A percentile compares a stretch with the other conserved stretches of the same genome.
Evolutionary conservation across 805 yeast species (phyloP).

Genomic region (Kluyveromyces starmeri): DNA sequence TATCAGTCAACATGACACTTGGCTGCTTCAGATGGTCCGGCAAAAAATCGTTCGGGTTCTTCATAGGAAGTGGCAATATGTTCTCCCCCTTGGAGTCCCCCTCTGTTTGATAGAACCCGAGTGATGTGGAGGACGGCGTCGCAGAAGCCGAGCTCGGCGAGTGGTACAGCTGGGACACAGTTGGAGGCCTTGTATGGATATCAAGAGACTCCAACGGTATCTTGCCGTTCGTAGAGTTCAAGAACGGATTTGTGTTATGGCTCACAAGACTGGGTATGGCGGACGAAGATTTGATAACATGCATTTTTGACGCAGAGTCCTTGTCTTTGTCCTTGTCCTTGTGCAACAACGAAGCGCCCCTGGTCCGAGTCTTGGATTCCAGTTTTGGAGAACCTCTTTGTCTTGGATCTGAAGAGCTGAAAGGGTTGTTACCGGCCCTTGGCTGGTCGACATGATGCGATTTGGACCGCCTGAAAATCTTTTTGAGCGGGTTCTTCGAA

Average conservation of each 20-base stretch:
- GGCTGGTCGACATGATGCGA: slow-evolving; percentile 8
- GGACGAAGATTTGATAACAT: slow-evolving; percentile 14
- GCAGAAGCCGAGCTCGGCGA: slow-evolving; percentile 5
- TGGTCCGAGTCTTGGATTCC: slow-evolving; percentile 10
- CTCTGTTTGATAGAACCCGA: slow-evolving; percentile 25
- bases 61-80: slow-evolving; percentile 50
- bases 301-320: slow-evolving; percentile 1
- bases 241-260: slow-evolving; percentile 26
- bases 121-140: slow-evolving; percentile 3
- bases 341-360: slow-evolving; percentile 20
- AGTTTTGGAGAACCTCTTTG: slow-evolving; percentile 2
- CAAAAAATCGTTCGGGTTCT: slow-evolving; percentile 54
- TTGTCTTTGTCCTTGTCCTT: slow-evolving; percentile 10
- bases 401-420: background rate
- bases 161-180: slow-evolving; percentile 1
- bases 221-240: slow-evolving; percentile 27
- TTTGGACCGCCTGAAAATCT: slow-evolving; percentile 10
- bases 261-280: slow-evolving; percentile 21
- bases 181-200: slow-evolving; percentile 2
- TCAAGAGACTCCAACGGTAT: slow-evolving; percentile 23
- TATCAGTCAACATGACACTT: slow-evolving; percentile 42
- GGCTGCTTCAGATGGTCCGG: slow-evolving; percentile 46
- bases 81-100: slow-evolving; percentile 34
- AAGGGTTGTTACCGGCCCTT: background rate
- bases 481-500: slow-evolving; percentile 7